Evolutionary conservation across 1,284 basidiomycete genomes (phyloP), one percentile per base, ranked within the genome.

Genomic region (Ustilago bromivora): DNA sequence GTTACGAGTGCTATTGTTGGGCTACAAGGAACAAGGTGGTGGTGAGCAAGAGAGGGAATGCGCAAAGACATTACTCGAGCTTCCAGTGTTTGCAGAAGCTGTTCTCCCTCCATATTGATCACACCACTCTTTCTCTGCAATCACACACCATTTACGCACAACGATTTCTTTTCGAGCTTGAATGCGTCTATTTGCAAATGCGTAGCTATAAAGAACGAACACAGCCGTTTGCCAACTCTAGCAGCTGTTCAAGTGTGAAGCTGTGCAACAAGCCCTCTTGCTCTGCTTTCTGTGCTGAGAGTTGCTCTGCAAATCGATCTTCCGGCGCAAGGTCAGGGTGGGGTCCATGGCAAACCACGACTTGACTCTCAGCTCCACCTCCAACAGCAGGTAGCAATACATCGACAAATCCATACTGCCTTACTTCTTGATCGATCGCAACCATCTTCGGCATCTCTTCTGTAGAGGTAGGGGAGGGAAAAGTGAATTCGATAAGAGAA

Each of bases 401-500:
- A 67, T 80, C 76, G 3, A 61, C 57, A 56, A 80, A 82, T 19
- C 36, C 35, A 40, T 71, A 80, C 32, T 46, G 17, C 2, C 10
- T 13, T 19, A 65, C 55, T n/a, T 47, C 12, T 40, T 36, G 49
- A 8, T 31, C 11, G 49, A 5, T 51, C 6, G 12, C 36, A 4
- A 28, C 28, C 47, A 53, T 11, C 49, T 52, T 32, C 11, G 34
- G 28, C 28, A 5, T 15, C 35, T 12, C n/a, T n/a, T 41, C 13
- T n/a, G n/a, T 17, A 17, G 19, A 8, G 34, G n/a, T 17, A 17
- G 19, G 5, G 34, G 10, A 47, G 69, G 36, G 63, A 23, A 83
- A 71, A n/a, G 57, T 41, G 11, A 85, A 47, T 40, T 84, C 61
- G 23, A 85, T 66, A 2, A 52, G 59, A 0, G 15, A 41, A 55